phyloP scores from a whole-genome alignment of 805 yeast species.

The Kodamaea jinghongensis region DNA sequence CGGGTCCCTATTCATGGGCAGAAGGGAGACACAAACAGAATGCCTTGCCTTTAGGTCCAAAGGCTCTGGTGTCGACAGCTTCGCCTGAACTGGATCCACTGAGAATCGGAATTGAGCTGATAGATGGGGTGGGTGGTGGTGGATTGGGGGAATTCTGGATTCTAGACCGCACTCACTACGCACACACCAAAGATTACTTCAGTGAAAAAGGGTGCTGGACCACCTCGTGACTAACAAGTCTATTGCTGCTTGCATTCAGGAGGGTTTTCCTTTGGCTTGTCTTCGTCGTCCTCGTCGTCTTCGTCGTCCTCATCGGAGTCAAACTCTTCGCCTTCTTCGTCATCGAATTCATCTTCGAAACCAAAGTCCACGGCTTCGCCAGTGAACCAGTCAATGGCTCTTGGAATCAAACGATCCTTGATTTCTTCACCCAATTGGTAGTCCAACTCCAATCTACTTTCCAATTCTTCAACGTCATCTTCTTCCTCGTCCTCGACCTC shows the following conservation, averaged over 20 bases:
- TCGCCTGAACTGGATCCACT: too few species aligned
- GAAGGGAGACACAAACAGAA: too few species aligned
- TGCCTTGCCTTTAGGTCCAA: too few species aligned
- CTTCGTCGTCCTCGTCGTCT: slow-evolving; percentile 61
- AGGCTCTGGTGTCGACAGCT: too few species aligned
- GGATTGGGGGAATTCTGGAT: too few species aligned
- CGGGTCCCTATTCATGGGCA: too few species aligned
- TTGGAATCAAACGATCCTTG: slow-evolving; percentile 92
- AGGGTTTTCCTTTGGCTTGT: slow-evolving; percentile 58
- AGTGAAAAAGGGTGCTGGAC: too few species aligned
- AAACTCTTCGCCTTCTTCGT: slow-evolving; percentile 57
- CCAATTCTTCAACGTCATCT: slow-evolving; percentile 71
- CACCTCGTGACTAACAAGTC: background rate
- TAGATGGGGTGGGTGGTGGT: too few species aligned
- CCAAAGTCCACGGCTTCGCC: slow-evolving; percentile 88
- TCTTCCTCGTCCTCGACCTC: slow-evolving; percentile 48
- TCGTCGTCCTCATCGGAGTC: slow-evolving; percentile 64
- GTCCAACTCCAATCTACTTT: slow-evolving; percentile 82
- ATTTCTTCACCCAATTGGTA: slow-evolving; percentile 95
- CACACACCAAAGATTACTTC: too few species aligned
- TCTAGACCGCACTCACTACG: too few species aligned
- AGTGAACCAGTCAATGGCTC: slow-evolving; percentile 98
- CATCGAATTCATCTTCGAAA: slow-evolving; percentile 56
- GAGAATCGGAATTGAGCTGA: too few species aligned
- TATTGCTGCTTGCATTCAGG: slow-evolving; percentile 77